Evolutionary conservation across 2,329 filamentous ascomycete genomes (phyloP), one percentile per base, ranked within the genome.

Genomic region (Pseudophaeomoniella oleicola): DNA sequence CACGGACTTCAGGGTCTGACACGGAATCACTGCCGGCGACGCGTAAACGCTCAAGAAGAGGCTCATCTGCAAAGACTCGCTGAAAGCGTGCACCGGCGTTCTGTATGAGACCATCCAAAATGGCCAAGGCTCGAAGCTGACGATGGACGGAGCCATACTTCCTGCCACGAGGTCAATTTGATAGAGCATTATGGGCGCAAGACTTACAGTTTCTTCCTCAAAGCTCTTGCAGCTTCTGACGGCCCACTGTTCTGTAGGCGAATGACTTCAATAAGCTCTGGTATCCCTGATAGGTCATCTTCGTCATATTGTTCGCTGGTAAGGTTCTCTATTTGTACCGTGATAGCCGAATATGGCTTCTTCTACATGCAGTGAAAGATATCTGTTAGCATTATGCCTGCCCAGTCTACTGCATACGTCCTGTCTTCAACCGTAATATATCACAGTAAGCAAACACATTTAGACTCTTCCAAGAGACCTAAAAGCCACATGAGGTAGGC

Each of bases 101-200:
- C 53, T 94, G 84, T 42, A 98, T 90, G 29, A 98, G 69, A 30
- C 83, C 87, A 55, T 98, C 90, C 2, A 98, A 72, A 35, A 98
- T 78, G 9, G 81, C 80, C 15, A 98, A 71, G 22, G 90, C 82
- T 41, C 90, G 76, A 19, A 96, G 69, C 58, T 98, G 90, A 35
- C 86, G 80, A 58, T 96, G 88, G n/a, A 83, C 70, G 51, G 77
- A 93, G 49, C 90, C 90, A 59, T 98, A 96, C 64, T 98, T 98
- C 27, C 75, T 79, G 43, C 19, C n/a, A n/a, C n/a, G n/a, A n/a
- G n/a, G n/a, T n/a, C n/a, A n/a, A n/a, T n/a, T n/a, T n/a, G n/a
- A n/a, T n/a, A n/a, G n/a, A n/a, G 27, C 10, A 16, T 36, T 16
- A 35, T 48, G 35, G 47, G n/a, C n/a, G n/a, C n/a, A n/a, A 3